These are phyloP conservation scores for Abortiporus biennis DNA, from an alignment of 1,284 basidiomycete genomes.

Conservation along the genomic window DNA sequence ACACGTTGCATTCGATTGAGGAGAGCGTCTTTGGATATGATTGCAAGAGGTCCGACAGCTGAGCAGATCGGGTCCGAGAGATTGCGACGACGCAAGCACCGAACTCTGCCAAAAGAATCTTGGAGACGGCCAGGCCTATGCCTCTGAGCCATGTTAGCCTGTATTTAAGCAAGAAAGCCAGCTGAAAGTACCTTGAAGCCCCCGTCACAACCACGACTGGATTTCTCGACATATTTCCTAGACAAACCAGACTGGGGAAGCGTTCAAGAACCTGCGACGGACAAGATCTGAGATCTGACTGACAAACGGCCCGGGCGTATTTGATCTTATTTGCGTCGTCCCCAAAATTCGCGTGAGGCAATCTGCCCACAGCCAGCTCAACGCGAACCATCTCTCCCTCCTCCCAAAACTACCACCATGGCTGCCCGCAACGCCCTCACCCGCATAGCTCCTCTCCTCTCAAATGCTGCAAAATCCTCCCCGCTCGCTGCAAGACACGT, in stretches of 20 bases:
- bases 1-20: slow-evolving; percentile 69
- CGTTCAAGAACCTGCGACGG: too few relatives aligned
- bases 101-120: slow-evolving; percentile 55
- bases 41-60: slow-evolving; percentile 49
- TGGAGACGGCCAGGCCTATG: slow-evolving; percentile 73
- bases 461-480: slow-evolving; percentile 33
- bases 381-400: slow-evolving; percentile 17
- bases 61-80: slow-evolving; percentile 62
- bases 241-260: slow-evolving; percentile 5
- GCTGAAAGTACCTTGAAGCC: slow-evolving; percentile 56
- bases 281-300: slow-evolving; percentile 7
- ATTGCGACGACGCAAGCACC: slow-evolving; percentile 67
- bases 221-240: slow-evolving; percentile 18
- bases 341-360: slow-evolving; percentile 13
- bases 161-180: slow-evolving; percentile 4
- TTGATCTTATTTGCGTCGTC: not conserved
- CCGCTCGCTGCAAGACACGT: slow-evolving; percentile 35
- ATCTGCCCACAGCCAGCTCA: slow-evolving; percentile 13
- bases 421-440: slow-evolving; percentile 57
- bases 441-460: slow-evolving; percentile 56
- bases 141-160: slow-evolving; percentile 43
- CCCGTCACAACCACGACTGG: slow-evolving; percentile 68
- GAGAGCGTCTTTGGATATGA: slow-evolving; percentile 40
- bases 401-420: slow-evolving; percentile 39
- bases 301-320: not conserved